Evolutionary conservation across 1,284 basidiomycete species (phyloP).

Genomic region (Ustilago shanxiensis): DNA sequence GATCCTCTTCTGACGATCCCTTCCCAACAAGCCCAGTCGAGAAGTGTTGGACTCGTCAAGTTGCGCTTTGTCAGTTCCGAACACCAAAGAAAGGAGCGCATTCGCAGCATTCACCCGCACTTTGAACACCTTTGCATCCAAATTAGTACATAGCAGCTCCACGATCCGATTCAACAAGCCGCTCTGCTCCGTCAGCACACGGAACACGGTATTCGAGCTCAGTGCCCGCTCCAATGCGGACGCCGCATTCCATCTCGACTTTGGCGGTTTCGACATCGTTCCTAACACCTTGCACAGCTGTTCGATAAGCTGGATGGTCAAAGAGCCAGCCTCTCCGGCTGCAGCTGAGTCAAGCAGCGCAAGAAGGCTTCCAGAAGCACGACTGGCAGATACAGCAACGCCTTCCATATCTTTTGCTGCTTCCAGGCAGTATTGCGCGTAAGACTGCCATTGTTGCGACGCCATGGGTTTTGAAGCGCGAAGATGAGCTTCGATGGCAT

Average conservation of each 20-base stretch:
- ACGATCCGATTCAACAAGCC: constrained; percentile 16
- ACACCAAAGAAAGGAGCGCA: constrained; percentile 27
- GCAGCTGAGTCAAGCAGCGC: constrained; percentile 8
- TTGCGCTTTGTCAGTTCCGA: neutral
- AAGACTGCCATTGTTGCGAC: constrained; percentile 7
- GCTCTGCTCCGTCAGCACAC: neutral
- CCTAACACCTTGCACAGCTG: constrained; percentile 31
- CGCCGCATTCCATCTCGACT: constrained; percentile 47
- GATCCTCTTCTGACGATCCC: constrained; percentile 10
- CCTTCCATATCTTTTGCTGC: constrained; percentile 39
- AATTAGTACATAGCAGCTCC: constrained; percentile 18
- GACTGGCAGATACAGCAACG: constrained; percentile 36
- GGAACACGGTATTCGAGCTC: constrained; percentile 14
- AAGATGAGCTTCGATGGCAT: constrained; percentile 23
- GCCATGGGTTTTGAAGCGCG: neutral
- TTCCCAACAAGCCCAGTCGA: constrained; percentile 14
- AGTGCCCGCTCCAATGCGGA: constrained; percentile 39
- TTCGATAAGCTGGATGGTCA: constrained; percentile 13
- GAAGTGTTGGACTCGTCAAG: neutral
- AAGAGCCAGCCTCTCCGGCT: neutral
- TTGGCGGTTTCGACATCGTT: constrained; percentile 39
- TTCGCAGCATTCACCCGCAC: constrained; percentile 27
- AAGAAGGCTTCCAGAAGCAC: constrained; percentile 28
- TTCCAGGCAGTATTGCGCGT: constrained; percentile 31
- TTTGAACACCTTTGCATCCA: constrained; percentile 40